phyloP scores from a whole-genome alignment of 768 basidiomycete species.

The Artomyces pyxidatus region DNA sequence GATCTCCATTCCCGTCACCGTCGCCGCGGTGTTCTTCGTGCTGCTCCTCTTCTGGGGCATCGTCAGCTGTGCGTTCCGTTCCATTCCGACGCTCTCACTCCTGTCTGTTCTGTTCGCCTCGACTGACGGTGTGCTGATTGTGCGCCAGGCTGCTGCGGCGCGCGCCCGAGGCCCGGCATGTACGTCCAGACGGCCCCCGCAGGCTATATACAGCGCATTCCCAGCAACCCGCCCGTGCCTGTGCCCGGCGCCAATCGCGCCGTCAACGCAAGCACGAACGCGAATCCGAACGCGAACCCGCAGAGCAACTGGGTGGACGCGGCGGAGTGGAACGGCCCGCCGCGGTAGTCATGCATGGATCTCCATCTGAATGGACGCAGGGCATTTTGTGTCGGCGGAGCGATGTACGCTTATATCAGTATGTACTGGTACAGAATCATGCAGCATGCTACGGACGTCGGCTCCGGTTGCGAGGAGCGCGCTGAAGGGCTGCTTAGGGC shows the following conservation, averaged over 20 bases:
- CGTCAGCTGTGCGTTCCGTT: conserved; percentile 30
- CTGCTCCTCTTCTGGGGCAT: conserved; percentile 50
- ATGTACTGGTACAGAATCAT: no score
- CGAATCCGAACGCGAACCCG: no score
- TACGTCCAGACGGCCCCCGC: neutral
- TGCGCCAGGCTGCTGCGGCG: conserved; percentile 2
- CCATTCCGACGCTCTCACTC: no score
- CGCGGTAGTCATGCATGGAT: neutral
- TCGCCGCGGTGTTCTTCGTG: conserved; percentile 57
- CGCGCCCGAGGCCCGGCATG: neutral
- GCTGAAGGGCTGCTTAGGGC: conserved; percentile 6
- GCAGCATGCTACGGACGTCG: no score
- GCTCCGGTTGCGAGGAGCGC: no score
- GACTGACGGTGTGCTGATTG: neutral
- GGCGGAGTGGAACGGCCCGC: neutral
- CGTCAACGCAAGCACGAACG: neutral
- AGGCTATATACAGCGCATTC: neutral
- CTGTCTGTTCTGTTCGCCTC: neutral
- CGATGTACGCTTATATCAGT: no score
- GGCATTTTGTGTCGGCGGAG: no score
- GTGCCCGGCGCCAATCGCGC: neutral
- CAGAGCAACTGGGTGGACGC: conserved; percentile 1
- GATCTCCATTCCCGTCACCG: conserved; percentile 71
- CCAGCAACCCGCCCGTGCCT: neutral
- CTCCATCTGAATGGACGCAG: neutral